Evolutionary conservation across 2,329 filamentous ascomycete genomes (phyloP), one percentile per base, ranked within the genome.

Genomic region (Monascus ruber): DNA sequence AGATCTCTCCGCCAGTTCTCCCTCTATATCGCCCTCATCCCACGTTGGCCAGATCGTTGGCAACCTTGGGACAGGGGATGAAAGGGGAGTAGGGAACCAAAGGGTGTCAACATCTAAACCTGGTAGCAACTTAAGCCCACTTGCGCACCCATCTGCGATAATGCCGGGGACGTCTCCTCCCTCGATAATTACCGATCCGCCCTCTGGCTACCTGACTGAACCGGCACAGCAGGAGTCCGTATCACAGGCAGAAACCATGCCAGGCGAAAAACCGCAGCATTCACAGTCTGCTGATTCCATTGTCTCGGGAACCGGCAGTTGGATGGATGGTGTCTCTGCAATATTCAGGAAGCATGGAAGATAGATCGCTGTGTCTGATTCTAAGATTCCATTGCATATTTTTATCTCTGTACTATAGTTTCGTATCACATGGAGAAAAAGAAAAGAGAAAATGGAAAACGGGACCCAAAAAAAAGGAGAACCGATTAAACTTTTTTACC

Each of bases 21-120:
- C 52, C 9, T 47, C 55, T 6, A 39, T 51, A 17, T 24, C 52
- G n/a, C 34, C 37, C 25, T 49, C 52, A 7, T 39, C 65, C 3
- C 60, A 58, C 2, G 58, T 59, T 33, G 61, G 64, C 9, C 42
- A 51, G 28, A 51, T 64, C 34, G 57, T 63, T 27, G 44, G 55
- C 5, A 49, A 64, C 38, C 52, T 53, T 6, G 46, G 51, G 9
- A 38, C 55, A 27, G 50, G 49, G 9, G 55, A 44, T 10, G 42
- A 47, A 11, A 42, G 41, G 24, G 31, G 38, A 2, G 11, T 43
- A 6, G 40, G 49, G 29, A 41, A 38, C 24, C 37, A 17, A 17
- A 17, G 50, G 5, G 37, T 42, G 8, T 34, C 47, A 7, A 41
- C 47, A 9, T 43, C 35, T 7, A 36, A 43, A 5, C 28, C 51